Evolutionary conservation across 2,329 filamentous ascomycete species (phyloP).

Genomic region (Ilyonectria mors-panacis): DNA sequence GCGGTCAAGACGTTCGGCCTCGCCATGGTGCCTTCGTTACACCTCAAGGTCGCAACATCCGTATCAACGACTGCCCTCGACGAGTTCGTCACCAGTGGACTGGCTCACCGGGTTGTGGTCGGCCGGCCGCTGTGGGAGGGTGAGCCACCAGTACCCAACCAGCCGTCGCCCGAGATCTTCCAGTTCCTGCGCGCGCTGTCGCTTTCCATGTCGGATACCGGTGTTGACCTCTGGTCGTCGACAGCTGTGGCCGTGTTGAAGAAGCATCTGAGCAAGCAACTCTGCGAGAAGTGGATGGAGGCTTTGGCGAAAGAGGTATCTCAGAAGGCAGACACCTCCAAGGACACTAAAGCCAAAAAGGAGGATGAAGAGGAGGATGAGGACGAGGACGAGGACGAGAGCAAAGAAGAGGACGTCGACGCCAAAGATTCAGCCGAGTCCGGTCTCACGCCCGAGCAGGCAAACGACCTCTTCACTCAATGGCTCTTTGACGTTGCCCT

Average conservation of each 20-base stretch:
- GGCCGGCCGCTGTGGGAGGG: conserved; percentile 86
- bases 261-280: conserved; percentile 62
- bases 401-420: conserved; percentile 28
- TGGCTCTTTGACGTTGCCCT: conserved; percentile 74
- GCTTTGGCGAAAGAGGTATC: conserved; percentile 53
- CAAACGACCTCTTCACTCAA: conserved; percentile 68
- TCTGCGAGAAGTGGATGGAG: conserved; percentile 66
- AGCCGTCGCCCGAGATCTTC: conserved; percentile 83
- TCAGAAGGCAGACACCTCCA: conserved; percentile 34
- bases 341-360: conserved; percentile 16
- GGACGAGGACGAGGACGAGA: conserved; percentile 26
- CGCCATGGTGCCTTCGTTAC: conserved; percentile 74
- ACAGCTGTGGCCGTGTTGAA: conserved; percentile 77
- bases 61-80: conserved; percentile 67
- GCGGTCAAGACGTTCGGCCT: conserved; percentile 70
- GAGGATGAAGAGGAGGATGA: conserved; percentile 31
- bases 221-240: conserved; percentile 86
- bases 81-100: conserved; percentile 59
- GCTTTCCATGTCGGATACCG: conserved; percentile 76
- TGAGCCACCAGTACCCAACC: conserved; percentile 79
- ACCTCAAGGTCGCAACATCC: conserved; percentile 71
- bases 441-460: conserved; percentile 44
- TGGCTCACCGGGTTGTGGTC: conserved; percentile 65
- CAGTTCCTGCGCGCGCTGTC: conserved; percentile 78
- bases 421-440: conserved; percentile 7